Evolutionary conservation across 345 rosid genomes (phyloP), one percentile per base, ranked within the genome.

Genomic region (Arabidopsis arenosa): DNA sequence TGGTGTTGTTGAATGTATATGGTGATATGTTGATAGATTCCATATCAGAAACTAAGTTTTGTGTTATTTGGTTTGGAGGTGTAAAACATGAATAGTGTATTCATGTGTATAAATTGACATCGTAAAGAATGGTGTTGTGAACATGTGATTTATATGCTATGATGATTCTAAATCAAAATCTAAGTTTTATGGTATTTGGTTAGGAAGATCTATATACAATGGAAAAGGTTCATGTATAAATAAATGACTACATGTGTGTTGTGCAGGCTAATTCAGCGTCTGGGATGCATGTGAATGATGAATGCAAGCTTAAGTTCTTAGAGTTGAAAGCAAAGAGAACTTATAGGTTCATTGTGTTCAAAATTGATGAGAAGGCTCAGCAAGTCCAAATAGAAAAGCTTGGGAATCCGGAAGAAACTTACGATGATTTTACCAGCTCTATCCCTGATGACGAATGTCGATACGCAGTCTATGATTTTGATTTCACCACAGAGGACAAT

Each of bases 241-340:
- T 17, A 17, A 8, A 72, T 40, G 49, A 17, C 4, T 11, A 17
- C 2, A 14, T 21, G 30, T 51, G 30, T 49, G 78, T 37, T 68
- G 56, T 40, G 23, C 21, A 90, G 93, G 88, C 96, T 23, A 90
- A 90, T 66, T 79, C 93, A 9, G 75, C 88, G 14, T 90, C 93
- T 0, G 96, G 96, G 39, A 89, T 90, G 88, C 84, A 86, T 10
- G 96, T 90, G 40, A 60, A 63, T 32, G 96, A 89, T 48, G 89
- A 89, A n/a, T 90, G 96, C 78, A 89, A 89, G 77, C 36, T 83
- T 23, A 90, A 69, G 81, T 90, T 90, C 70, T 44, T 80, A 80
- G 96, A 90, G 75, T 65, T 90, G 10, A 90, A 90, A 79, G 76
- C 90, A 15, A 90, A 87, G 76, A 85, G 94, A 61, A 87, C 57